Evolutionary conservation across 2,329 filamentous ascomycete genomes (phyloP).

Genomic region (Botrytis pseudocinerea): DNA sequence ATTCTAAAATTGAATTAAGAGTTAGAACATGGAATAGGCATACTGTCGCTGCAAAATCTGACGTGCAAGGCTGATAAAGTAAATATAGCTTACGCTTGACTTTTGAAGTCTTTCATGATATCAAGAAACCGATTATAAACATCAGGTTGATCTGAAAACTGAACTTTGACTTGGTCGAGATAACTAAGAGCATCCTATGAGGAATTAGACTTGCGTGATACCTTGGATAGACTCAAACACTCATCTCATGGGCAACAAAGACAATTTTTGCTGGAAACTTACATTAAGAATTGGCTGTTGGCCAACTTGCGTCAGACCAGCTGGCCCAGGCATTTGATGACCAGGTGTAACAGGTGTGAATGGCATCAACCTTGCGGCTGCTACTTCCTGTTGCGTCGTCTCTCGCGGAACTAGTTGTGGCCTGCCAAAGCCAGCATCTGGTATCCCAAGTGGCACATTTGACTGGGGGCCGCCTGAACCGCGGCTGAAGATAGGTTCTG

Average conservation of each 20-base stretch:
- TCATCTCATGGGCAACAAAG: slow-evolving; percentile 31
- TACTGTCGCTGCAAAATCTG: slow-evolving; percentile 36
- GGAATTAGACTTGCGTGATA: slow-evolving; percentile 25
- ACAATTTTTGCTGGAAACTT: slow-evolving; percentile 40
- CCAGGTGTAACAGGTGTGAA: slow-evolving; percentile 48
- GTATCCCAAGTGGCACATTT: slow-evolving; percentile 55
- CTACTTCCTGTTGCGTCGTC: slow-evolving; percentile 46
- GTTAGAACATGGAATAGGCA: background rate
- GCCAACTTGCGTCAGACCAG: slow-evolving; percentile 65
- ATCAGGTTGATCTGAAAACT: slow-evolving; percentile 94
- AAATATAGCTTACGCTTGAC: slow-evolving; percentile 70
- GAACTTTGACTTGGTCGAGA: slow-evolving; percentile 96
- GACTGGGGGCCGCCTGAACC: slow-evolving; percentile 17
- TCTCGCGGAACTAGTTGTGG: slow-evolving; percentile 35
- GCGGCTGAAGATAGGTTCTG: slow-evolving; percentile 46
- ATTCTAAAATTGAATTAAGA: slow-evolving; percentile 56
- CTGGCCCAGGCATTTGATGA: slow-evolving; percentile 41
- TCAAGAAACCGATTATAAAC: slow-evolving; percentile 97
- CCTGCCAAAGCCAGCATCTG: slow-evolving; percentile 66
- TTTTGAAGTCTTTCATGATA: slow-evolving; percentile 99
- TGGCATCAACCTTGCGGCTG: slow-evolving; percentile 63
- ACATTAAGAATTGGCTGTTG: slow-evolving; percentile 83
- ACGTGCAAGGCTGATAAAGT: background rate
- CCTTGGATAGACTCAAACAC: background rate
- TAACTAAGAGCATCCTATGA: slow-evolving; percentile 81